Conservation (phyloP, 805 yeast species). For the Candida germanica region DNA sequence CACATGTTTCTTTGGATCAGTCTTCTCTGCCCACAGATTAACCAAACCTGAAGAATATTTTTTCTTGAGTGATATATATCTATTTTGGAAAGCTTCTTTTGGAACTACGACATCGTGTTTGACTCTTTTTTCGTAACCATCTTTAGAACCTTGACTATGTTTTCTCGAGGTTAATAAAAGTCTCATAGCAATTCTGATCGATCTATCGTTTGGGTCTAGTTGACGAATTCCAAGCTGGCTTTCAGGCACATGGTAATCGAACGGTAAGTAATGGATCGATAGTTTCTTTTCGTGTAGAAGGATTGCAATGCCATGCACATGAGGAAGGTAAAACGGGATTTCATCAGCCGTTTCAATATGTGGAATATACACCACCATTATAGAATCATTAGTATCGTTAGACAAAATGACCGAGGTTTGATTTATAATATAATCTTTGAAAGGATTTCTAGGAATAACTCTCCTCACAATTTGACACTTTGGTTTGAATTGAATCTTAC, state of each 20-base stretch:
- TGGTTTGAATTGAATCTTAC: slow-evolving; percentile 24
- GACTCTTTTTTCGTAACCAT: slow-evolving; percentile 85
- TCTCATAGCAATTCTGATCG: slow-evolving; percentile 78
- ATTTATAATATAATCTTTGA: slow-evolving; percentile 75
- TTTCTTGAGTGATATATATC: slow-evolving; percentile 76
- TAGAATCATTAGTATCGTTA: slow-evolving; percentile 29
- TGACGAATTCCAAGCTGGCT: slow-evolving; percentile 20
- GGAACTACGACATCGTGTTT: slow-evolving; percentile 84
- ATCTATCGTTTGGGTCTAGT: slow-evolving; percentile 52
- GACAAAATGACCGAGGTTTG: slow-evolving; percentile 68
- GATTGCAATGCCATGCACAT: slow-evolving; percentile 75
- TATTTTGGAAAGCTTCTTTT: slow-evolving; percentile 76
- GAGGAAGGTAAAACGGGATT: slow-evolving; percentile 88
- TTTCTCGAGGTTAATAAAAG: slow-evolving; percentile 75
- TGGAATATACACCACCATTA: slow-evolving; percentile 72
- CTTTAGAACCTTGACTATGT: slow-evolving; percentile 79
- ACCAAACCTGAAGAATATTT: slow-evolving; percentile 74
- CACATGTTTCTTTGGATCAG: slow-evolving; percentile 94
- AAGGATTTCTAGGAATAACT: slow-evolving; percentile 88
- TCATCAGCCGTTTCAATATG: slow-evolving; percentile 59
- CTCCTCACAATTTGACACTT: slow-evolving; percentile 66
- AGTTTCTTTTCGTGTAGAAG: slow-evolving; percentile 45
- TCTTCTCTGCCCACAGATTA: slow-evolving; percentile 85
- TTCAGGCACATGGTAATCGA: slow-evolving; percentile 21
- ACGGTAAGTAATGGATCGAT: slow-evolving; percentile 77